Percentiles rank a stretch among this genome's conserved stretches.
Evolutionary conservation across 2,329 filamentous ascomycete species (phyloP).

Genomic region (Scytalidium sp.): DNA sequence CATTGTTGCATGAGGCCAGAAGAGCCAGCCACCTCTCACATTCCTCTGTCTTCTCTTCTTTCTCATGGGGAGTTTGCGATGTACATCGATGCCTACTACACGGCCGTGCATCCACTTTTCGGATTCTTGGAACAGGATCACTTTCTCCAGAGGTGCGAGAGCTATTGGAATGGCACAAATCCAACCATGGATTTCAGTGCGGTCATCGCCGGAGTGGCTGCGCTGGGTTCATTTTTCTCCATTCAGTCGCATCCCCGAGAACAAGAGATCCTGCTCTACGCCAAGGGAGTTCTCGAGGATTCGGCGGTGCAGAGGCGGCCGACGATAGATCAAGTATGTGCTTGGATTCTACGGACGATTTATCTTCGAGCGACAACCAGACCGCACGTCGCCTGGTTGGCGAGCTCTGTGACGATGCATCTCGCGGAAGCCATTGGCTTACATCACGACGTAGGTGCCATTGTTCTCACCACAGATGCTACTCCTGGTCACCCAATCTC

Average conservation of each 20-base stretch:
- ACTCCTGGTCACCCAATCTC: background rate
- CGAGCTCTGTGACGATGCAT: slow-evolving; percentile 22
- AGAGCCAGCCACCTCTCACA: slow-evolving; percentile 16
- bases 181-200: slow-evolving; percentile 29
- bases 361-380: slow-evolving; percentile 24
- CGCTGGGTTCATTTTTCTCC: slow-evolving; percentile 31
- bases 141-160: slow-evolving; percentile 19
- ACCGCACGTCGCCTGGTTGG: slow-evolving; percentile 23
- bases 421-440: slow-evolving; percentile 25
- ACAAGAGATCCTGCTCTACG: slow-evolving; percentile 21
- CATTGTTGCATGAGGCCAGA: slow-evolving; percentile 30
- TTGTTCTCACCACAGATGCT: slow-evolving; percentile 14
- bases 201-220: slow-evolving; percentile 27
- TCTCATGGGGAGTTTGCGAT: slow-evolving; percentile 21
- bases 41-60: slow-evolving; percentile 19
- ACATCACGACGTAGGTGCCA: slow-evolving; percentile 24
- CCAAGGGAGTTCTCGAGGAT: slow-evolving; percentile 20
- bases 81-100: slow-evolving; percentile 27
- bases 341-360: slow-evolving; percentile 21
- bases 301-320: slow-evolving; percentile 15
- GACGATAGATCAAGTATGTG: slow-evolving; percentile 16
- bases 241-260: slow-evolving; percentile 17
- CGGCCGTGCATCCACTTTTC: slow-evolving; percentile 29
- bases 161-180: slow-evolving; percentile 27
- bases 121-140: slow-evolving; percentile 27